Evolutionary conservation across 176 grass and related monocot genomes (phyloP).

Genomic region (Olyra latifolia): DNA sequence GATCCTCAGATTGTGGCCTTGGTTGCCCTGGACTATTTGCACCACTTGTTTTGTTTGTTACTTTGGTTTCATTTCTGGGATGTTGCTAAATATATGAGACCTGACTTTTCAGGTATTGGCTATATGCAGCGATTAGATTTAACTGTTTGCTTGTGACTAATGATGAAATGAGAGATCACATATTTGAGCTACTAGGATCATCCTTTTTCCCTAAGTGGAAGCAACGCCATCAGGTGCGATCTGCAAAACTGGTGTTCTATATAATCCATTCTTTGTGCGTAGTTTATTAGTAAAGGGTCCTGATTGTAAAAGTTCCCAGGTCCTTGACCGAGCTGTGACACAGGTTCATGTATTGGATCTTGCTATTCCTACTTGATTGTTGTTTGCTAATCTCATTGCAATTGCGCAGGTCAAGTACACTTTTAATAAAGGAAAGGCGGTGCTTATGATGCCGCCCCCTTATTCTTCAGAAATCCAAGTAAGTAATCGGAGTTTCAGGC

Average conservation of each 20-base stretch:
- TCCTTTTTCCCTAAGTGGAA: constrained; percentile 89
- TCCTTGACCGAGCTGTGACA: background rate
- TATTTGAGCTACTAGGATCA: constrained; percentile 85
- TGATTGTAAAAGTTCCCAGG: background rate
- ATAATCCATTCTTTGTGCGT: background rate
- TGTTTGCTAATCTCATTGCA: constrained; percentile 9
- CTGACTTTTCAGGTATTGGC: constrained; percentile 74
- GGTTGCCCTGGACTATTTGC: background rate
- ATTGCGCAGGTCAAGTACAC: constrained; percentile 75
- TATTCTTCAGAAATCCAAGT: constrained; percentile 92
- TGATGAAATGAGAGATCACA: constrained; percentile 99
- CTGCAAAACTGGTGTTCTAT: background rate
- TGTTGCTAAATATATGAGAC: constrained; percentile 10
- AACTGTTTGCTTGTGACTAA: constrained; percentile 87
- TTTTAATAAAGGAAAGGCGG: constrained; percentile 66
- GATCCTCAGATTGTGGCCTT: background rate
- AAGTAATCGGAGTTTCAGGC: background rate
- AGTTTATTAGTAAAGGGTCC: background rate
- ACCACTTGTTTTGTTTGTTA: constrained; percentile 14
- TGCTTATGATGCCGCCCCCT: constrained; percentile 70
- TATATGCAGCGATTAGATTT: constrained; percentile 82
- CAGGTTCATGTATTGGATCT: background rate
- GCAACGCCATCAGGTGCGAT: constrained; percentile 69
- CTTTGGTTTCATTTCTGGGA: background rate
- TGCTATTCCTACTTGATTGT: constrained; percentile 11